Conservation (phyloP, 768 basidiomycete genomes). For the Boletus rubropictus region DNA sequence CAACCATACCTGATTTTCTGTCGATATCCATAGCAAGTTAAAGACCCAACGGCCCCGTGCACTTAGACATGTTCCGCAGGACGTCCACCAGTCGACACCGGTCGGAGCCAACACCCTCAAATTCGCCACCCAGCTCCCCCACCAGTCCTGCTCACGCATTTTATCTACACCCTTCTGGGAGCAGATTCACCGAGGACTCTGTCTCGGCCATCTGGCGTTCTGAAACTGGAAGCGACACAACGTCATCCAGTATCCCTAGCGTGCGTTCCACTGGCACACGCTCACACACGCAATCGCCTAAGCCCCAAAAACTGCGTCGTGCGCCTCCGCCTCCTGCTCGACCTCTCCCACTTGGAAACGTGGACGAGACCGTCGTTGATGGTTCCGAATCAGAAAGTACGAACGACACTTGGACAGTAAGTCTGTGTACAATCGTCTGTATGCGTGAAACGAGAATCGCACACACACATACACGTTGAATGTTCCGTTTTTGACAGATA, state of each 20-base stretch:
- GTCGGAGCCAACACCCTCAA: constrained; percentile 7
- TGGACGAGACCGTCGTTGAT: not conserved
- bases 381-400: constrained; percentile 9
- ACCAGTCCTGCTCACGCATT: not conserved
- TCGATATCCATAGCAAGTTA: not conserved
- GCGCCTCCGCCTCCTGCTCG: not conserved
- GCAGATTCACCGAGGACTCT: constrained; percentile 25
- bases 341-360: not conserved
- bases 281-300: constrained; percentile 3
- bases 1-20: not conserved
- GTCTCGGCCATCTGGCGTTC: constrained; percentile 25
- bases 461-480: not conserved
- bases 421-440: not conserved
- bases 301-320: constrained; percentile 20
- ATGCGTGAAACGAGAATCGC: not conserved
- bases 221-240: constrained; percentile 21
- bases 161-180: constrained; percentile 21
- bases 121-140: constrained; percentile 15
- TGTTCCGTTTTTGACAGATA: constrained; percentile 4
- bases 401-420: constrained; percentile 13
- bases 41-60: not conserved
- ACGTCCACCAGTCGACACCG: constrained; percentile 3
- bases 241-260: constrained; percentile 4
- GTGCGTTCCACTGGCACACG: not conserved
- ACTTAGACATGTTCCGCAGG: constrained; percentile 18